Evolutionary conservation across 1,284 basidiomycete genomes (phyloP), one percentile per base, ranked within the genome.

Genomic region (Pisolithus thermaeus): DNA sequence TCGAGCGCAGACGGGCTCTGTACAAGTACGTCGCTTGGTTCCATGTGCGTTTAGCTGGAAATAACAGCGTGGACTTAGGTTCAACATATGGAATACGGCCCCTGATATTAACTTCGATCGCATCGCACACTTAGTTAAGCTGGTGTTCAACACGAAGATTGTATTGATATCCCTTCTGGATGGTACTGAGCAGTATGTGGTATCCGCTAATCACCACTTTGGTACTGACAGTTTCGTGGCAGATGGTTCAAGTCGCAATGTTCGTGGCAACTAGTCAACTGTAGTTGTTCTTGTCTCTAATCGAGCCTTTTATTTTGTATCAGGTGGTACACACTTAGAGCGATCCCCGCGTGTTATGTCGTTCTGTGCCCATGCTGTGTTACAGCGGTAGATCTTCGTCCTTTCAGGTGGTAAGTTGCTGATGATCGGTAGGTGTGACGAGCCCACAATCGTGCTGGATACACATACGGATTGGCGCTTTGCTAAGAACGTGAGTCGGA

Each of bases 71-170:
- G 8, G 8, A 50, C 52, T 61, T 58, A 88, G 87, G 58, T 93
- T 90, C 72, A 92, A 92, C 59, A 89, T 95, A 30, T 83, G 91
- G 77, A 83, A 90, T 57, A 92, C 91, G 0, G 82, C 83, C 16
- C 77, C 84, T 16, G 92, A 97, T 64, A 73, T 82, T 58, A 96
- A 96, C 66, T 97, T 97, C 65, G 93, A 97, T 68, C 81, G 94
- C 20, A 95, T 97, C 56, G 86, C 79, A 58, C 91, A 80, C 75
- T 78, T 97, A 46, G 90, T 89, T 49, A 96, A 95, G 72, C 75
- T 97, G 28, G 94, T 97, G 12, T 97, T 97, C 71, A 90, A 83
- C 63, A 90, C 92, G 1, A 91, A 90, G 63, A 83, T 89, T 23
- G 93, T 95, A 4, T 68, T 85, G 18, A 88, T 97, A 39, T 83